Conservation (phyloP, 306 rosid species). For the Malus orientalis region DNA sequence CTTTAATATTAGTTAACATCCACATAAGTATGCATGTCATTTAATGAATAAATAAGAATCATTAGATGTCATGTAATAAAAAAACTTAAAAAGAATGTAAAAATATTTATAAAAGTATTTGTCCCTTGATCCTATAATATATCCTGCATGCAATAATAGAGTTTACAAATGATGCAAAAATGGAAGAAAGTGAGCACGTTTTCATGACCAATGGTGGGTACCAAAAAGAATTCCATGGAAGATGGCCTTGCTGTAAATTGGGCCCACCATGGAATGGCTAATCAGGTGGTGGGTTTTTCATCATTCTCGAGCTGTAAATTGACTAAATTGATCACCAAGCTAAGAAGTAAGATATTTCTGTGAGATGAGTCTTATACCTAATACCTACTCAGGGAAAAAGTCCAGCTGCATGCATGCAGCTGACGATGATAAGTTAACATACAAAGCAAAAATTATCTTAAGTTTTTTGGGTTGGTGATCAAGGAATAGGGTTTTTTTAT, state of each 20-base stretch:
- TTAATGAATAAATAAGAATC: no score
- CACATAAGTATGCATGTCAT: no score
- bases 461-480: background rate
- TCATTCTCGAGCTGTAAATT: background rate
- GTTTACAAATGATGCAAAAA: slow-evolving; percentile 15
- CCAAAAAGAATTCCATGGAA: slow-evolving; percentile 13
- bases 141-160: slow-evolving; percentile 33
- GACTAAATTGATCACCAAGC: background rate
- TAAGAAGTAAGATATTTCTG: background rate
- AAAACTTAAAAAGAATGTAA: no score
- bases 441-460: background rate
- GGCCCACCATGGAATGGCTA: slow-evolving; percentile 27
- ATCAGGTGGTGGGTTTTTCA: slow-evolving; percentile 11
- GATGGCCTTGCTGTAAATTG: slow-evolving; percentile 35
- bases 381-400: background rate
- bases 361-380: background rate
- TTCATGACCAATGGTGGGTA: slow-evolving; percentile 9
- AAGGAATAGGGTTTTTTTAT: no score
- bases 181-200: slow-evolving; percentile 17
- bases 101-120: no score
- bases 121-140: no score
- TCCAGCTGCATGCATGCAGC: background rate
- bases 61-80: no score
- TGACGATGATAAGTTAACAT: background rate
- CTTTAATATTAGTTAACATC: no score